Evolutionary conservation across 257 asterid species (phyloP).

Genomic region (Ehretia macrophylla): DNA sequence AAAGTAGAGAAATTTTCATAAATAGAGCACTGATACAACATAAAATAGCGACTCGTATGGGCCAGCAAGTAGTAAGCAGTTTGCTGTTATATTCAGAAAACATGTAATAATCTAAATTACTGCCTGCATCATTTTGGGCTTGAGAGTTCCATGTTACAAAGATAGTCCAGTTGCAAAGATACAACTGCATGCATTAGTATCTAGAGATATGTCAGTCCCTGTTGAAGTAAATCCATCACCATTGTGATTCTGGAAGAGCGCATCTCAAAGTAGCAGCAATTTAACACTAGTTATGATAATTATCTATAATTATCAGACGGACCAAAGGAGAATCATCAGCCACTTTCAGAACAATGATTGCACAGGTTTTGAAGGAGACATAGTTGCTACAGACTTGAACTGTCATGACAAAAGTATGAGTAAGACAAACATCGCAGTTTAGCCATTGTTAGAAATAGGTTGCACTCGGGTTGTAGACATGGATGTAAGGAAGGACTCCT

Average conservation of each 20-base stretch:
- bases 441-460: neutral
- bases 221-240: slow-evolving; percentile 8
- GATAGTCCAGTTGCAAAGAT: slow-evolving; percentile 32
- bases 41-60: neutral
- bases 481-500: neutral
- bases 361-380: slow-evolving; percentile 41
- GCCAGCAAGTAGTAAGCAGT: neutral
- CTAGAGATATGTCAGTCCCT: slow-evolving; percentile 21
- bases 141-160: slow-evolving; percentile 25
- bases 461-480: neutral
- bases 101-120: no score
- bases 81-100: no score
- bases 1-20: no score
- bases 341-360: slow-evolving; percentile 47
- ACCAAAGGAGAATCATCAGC: slow-evolving; percentile 20
- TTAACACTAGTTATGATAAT: slow-evolving; percentile 20
- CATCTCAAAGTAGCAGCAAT: slow-evolving; percentile 25
- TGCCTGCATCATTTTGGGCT: slow-evolving; percentile 27
- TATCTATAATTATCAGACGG: slow-evolving; percentile 24
- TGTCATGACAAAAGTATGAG: slow-evolving; percentile 30
- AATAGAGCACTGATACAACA: neutral
- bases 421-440: no score
- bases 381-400: slow-evolving; percentile 78
- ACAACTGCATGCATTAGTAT: slow-evolving; percentile 19
- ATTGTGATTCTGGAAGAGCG: slow-evolving; percentile 1